Conservation (phyloP, 345 rosid species). For the Sonneratia caseolaris region DNA sequence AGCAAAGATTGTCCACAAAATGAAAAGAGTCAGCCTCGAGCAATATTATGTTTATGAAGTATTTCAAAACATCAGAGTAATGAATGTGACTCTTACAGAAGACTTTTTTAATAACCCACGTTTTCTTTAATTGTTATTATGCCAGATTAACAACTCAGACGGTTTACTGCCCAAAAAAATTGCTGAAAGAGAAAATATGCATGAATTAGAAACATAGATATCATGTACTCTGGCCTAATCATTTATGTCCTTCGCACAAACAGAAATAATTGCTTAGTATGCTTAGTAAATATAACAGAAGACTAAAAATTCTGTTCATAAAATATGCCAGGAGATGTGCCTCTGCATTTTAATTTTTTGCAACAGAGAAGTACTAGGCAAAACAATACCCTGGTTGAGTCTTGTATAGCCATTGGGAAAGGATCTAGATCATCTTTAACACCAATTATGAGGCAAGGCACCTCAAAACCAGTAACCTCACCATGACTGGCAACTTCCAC, state of each 20-base stretch:
- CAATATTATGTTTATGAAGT: neutral
- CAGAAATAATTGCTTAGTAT: neutral
- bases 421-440: constrained; percentile 94
- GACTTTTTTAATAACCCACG: neutral
- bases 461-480: constrained; percentile 85
- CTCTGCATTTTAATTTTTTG: no score
- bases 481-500: constrained; percentile 86
- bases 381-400: constrained; percentile 73
- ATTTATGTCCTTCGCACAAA: neutral
- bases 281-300: no score
- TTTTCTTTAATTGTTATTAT: no score
- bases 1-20: neutral
- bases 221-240: no score
- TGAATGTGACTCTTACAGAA: neutral
- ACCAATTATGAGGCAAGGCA: constrained; percentile 90
- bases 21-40: neutral
- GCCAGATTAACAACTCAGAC: no score
- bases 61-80: neutral
- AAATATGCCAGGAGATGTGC: no score
- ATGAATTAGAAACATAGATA: no score
- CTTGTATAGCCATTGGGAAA: constrained; percentile 82
- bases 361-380: neutral
- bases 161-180: no score
- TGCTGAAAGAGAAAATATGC: no score
- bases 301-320: no score